Percentiles rank a stretch among this genome's conserved stretches.
These are phyloP conservation scores for Blastobotrys illinoisensis DNA, from an alignment of 1,139 yeast genomes.

Conservation along the genomic window DNA sequence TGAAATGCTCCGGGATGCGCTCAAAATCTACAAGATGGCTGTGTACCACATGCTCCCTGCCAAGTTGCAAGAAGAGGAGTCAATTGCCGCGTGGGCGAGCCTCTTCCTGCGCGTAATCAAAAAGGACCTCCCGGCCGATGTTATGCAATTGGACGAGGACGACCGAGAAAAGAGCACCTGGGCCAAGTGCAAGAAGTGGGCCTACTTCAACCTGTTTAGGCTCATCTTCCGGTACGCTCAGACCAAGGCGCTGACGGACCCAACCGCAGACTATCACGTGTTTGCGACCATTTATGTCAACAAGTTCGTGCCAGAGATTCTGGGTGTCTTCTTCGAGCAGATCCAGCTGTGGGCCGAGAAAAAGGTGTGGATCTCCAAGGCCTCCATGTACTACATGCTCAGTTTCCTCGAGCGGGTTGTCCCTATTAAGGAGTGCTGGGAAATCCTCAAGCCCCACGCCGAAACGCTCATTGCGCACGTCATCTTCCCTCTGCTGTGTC, in stretches of 20 bases:
- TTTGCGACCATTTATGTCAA: constrained; percentile 32
- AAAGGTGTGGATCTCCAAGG: constrained; percentile 62
- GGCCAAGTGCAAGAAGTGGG: constrained; percentile 88
- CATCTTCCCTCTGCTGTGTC: constrained; percentile 72
- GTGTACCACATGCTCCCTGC: constrained; percentile 71
- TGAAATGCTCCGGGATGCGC: constrained; percentile 69
- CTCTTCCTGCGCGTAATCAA: constrained; percentile 68
- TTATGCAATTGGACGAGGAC: constrained; percentile 42
- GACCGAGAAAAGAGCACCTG: constrained; percentile 48
- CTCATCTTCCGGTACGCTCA: constrained; percentile 72
- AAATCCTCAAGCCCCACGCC: constrained; percentile 62
- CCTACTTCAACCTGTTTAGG: constrained; percentile 71
- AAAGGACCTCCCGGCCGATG: constrained; percentile 50
- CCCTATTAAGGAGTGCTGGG: constrained; percentile 65
- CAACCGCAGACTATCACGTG: constrained; percentile 27
- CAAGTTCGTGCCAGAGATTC: constrained; percentile 68
- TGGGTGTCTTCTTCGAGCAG: constrained; percentile 57
- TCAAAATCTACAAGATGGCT: constrained; percentile 77
- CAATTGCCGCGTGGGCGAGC: constrained; percentile 67
- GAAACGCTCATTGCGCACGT: constrained; percentile 63
- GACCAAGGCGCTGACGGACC: constrained; percentile 28
- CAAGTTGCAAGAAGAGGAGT: constrained; percentile 54
- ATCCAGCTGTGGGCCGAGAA: constrained; percentile 69
- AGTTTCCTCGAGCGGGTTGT: constrained; percentile 68
- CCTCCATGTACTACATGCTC: constrained; percentile 61